A percentile compares a stretch with the other conserved stretches of the same genome.
phyloP scores from a whole-genome alignment of 371 early-diverging fungal genomes.

The Rhizopus stolonifer region DNA sequence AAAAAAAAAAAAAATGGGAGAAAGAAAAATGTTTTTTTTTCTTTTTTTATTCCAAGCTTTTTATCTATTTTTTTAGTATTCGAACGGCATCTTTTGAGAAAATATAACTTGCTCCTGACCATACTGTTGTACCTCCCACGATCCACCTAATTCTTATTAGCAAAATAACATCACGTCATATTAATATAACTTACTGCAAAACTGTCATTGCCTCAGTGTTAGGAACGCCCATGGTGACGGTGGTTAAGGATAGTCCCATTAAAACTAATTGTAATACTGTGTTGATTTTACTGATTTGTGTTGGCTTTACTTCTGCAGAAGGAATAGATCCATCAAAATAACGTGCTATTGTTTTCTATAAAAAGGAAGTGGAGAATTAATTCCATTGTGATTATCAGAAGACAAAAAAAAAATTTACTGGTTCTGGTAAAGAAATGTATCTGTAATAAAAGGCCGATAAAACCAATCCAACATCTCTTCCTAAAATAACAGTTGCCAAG shows the following conservation, averaged over 20 bases:
- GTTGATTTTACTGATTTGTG: conserved; percentile 86
- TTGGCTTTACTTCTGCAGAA: conserved; percentile 89
- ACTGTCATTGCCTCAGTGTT: conserved; percentile 35
- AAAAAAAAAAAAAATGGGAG: neutral
- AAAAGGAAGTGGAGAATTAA: conserved; percentile 1
- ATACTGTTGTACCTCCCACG: conserved; percentile 81
- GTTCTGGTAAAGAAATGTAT: conserved; percentile 85
- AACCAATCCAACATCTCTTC: conserved; percentile 82
- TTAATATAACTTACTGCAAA: conserved; percentile 36
- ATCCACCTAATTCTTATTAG: conserved; percentile 44
- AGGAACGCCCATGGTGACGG: conserved; percentile 34
- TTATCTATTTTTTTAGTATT: conserved; percentile 37
- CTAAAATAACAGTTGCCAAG: conserved; percentile 83
- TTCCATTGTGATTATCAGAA: too few species aligned
- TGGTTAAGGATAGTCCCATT: conserved; percentile 74
- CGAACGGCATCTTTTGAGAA: conserved; percentile 75
- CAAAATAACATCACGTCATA: neutral
- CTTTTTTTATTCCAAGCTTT: neutral
- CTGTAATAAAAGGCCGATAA: conserved; percentile 81
- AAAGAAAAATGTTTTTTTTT: neutral
- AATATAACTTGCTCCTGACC: conserved; percentile 79
- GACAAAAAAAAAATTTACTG: conserved; percentile 46
- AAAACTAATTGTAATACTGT: conserved; percentile 87
- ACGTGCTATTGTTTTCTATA: conserved; percentile 75
- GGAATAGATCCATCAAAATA: conserved; percentile 92